Percentiles rank a stretch among this genome's conserved stretches.
These are phyloP conservation scores for Raffaelea arxii DNA, from an alignment of 2,329 filamentous ascomycete species.

Conservation along the genomic window DNA sequence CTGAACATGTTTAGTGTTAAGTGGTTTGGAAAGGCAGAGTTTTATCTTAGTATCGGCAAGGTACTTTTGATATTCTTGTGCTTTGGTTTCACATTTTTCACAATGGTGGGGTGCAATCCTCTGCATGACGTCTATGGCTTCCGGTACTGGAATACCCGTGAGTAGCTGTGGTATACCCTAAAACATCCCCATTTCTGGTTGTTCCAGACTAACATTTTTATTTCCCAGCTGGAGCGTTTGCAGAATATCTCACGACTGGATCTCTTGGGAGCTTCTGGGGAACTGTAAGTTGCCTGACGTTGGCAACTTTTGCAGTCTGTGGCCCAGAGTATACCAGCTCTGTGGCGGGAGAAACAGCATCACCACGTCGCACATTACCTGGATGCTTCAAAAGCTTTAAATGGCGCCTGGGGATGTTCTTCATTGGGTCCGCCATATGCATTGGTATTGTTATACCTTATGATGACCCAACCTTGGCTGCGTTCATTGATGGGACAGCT, in stretches of 20 bases:
- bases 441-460: slow-evolving; percentile 53
- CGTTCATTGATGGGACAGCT: slow-evolving; percentile 26
- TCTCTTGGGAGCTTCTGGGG: slow-evolving; percentile 41
- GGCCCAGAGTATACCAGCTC: slow-evolving; percentile 36
- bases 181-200: neutral
- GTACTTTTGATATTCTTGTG: slow-evolving; percentile 38
- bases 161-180: slow-evolving; percentile 13
- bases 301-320: slow-evolving; percentile 41
- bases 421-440: slow-evolving; percentile 54
- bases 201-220: slow-evolving; percentile 23
- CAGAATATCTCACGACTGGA: slow-evolving; percentile 40
- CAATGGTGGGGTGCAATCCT: slow-evolving; percentile 29
- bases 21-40: slow-evolving; percentile 10
- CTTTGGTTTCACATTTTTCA: slow-evolving; percentile 36
- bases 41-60: slow-evolving; percentile 24
- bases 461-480: slow-evolving; percentile 42
- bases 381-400: slow-evolving; percentile 57
- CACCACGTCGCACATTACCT: slow-evolving; percentile 48
- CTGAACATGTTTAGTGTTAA: slow-evolving; percentile 4
- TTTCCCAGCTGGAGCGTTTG: slow-evolving; percentile 15
- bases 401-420: slow-evolving; percentile 56
- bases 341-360: slow-evolving; percentile 41
- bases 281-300: slow-evolving; percentile 53
- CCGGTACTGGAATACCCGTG: slow-evolving; percentile 20
- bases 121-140: slow-evolving; percentile 5